These are phyloP conservation scores for Cylindricascospora bacillispora DNA, from an alignment of 1,139 yeast genomes.

Conservation along the genomic window DNA sequence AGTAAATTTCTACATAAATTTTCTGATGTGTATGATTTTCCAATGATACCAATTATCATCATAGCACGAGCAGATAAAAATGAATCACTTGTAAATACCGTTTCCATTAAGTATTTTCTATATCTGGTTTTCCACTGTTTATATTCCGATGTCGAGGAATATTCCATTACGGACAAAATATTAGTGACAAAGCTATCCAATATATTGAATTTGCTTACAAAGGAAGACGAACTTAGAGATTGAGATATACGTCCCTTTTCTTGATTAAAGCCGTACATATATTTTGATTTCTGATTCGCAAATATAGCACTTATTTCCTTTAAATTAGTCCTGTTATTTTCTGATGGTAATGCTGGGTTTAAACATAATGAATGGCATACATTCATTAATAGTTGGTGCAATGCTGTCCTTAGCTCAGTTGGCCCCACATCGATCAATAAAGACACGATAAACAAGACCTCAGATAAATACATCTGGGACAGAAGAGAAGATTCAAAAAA, in stretches of 20 bases:
- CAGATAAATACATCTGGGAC: slow-evolving; percentile 60
- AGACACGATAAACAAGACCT: slow-evolving; percentile 56
- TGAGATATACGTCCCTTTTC: slow-evolving; percentile 34
- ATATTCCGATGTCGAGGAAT: slow-evolving; percentile 36
- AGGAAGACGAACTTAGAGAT: slow-evolving; percentile 30
- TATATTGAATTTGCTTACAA: slow-evolving; percentile 40
- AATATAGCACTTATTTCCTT: slow-evolving; percentile 44
- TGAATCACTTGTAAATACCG: slow-evolving; percentile 49
- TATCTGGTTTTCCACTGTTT: slow-evolving; percentile 58
- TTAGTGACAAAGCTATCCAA: slow-evolving; percentile 57
- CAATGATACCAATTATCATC: slow-evolving; percentile 57
- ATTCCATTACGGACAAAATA: slow-evolving; percentile 45
- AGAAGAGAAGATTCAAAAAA: slow-evolving; percentile 61
- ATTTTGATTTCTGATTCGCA: slow-evolving; percentile 59
- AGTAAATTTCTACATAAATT: slow-evolving; percentile 33
- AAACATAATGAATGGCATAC: slow-evolving; percentile 60
- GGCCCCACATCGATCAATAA: slow-evolving; percentile 66
- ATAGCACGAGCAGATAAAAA: slow-evolving; percentile 63
- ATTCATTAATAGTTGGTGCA: slow-evolving; percentile 56
- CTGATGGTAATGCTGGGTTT: slow-evolving; percentile 38
- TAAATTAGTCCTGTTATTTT: slow-evolving; percentile 32
- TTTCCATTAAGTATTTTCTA: slow-evolving; percentile 53
- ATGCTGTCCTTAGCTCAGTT: slow-evolving; percentile 50
- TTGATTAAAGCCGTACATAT: slow-evolving; percentile 70
- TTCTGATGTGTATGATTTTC: slow-evolving; percentile 53